phyloP scores from a whole-genome alignment of 148 eudicot species.

The Chenopodium quinoa region DNA sequence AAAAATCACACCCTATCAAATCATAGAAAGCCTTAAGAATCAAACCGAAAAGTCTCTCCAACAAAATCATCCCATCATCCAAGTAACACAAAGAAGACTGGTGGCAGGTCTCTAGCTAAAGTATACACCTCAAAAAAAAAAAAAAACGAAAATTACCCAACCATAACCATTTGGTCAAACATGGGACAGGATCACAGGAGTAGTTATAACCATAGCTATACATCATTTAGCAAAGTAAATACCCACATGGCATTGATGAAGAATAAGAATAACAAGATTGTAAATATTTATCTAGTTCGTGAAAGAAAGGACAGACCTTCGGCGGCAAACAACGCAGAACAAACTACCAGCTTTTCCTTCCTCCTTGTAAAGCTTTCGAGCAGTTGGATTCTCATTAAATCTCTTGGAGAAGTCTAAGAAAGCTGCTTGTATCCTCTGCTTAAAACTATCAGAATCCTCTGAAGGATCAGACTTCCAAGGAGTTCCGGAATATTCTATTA shows the following conservation, averaged over 20 bases:
- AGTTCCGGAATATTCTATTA: conserved; percentile 10
- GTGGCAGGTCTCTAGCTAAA: not conserved
- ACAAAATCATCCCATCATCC: not conserved
- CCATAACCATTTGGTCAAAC: not conserved
- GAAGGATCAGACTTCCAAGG: conserved; percentile 22
- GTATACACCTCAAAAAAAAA: not conserved
- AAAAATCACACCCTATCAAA: not conserved
- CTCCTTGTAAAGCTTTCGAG: conserved; percentile 41
- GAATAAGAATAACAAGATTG: not conserved
- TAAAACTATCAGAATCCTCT: conserved; percentile 41
- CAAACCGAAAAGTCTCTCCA: not conserved
- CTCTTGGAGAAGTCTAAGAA: conserved; percentile 38
- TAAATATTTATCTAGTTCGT: conserved; percentile 3
- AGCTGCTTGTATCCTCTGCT: conserved; percentile 32
- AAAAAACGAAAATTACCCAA: not conserved
- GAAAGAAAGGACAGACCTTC: conserved; percentile 42
- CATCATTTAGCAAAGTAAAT: not conserved
- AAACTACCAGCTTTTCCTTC: conserved; percentile 49
- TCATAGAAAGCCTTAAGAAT: not conserved
- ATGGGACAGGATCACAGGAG: no score
- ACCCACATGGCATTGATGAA: not conserved
- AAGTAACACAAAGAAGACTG: not conserved
- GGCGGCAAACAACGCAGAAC: conserved; percentile 49
- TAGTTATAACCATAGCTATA: not conserved
- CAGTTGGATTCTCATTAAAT: conserved; percentile 38